phyloP scores from a whole-genome alignment of 805 yeast species.

The Yarrowia sp. region DNA sequence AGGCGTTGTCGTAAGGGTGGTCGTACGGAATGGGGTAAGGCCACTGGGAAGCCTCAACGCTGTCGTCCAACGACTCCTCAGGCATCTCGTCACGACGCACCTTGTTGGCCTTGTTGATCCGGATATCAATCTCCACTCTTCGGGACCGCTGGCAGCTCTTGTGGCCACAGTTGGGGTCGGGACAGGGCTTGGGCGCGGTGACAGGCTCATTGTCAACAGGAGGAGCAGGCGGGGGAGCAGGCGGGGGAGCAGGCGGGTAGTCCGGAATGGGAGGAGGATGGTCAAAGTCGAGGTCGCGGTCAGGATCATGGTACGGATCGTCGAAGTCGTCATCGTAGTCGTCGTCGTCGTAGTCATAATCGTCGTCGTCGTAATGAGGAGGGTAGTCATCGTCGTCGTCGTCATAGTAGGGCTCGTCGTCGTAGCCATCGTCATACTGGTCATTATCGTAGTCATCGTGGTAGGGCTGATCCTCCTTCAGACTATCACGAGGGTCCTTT shows the following conservation, averaged over 20 bases:
- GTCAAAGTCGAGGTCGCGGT: constrained; percentile 7
- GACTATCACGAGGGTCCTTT: not conserved
- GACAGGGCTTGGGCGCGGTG: not conserved
- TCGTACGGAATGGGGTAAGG: not conserved
- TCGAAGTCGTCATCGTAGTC: constrained; percentile 15
- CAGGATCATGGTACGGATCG: constrained; percentile 7
- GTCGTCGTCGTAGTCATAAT: constrained; percentile 1
- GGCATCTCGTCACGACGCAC: constrained; percentile 4
- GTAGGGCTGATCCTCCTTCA: not conserved
- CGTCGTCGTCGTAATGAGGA: constrained; percentile 2
- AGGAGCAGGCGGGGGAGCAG: not conserved
- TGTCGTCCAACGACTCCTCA: not conserved
- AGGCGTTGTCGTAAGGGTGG: not conserved
- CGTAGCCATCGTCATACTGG: not conserved
- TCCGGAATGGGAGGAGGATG: constrained; percentile 10
- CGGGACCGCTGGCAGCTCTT: constrained; percentile 3
- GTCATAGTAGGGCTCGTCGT: constrained; percentile 6
- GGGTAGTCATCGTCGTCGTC: not conserved
- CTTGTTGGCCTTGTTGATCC: constrained; percentile 1
- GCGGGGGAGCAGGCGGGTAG: not conserved
- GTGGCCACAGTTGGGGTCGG: constrained; percentile 7
- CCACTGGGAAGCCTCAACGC: constrained; percentile 2
- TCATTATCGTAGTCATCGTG: constrained; percentile 3
- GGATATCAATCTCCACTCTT: constrained; percentile 2
- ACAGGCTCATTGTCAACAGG: not conserved